Evolutionary conservation across 257 asterid genomes (phyloP), one percentile per base, ranked within the genome.

Genomic region (Petunia axillaris): DNA sequence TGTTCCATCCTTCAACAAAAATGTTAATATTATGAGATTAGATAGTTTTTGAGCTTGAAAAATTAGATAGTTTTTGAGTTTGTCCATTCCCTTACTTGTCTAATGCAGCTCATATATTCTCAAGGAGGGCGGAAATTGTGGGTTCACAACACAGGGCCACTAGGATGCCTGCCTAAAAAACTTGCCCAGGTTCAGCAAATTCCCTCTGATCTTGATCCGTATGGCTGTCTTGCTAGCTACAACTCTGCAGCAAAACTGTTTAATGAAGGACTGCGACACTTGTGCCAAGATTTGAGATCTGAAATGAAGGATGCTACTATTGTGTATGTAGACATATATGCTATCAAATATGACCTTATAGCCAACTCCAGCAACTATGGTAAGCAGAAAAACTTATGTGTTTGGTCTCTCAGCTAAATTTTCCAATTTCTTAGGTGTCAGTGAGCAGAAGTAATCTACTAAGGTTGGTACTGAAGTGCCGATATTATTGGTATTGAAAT

Each of bases 91-190:
- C 9, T n/a, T 43, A 67, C 80, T 8, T 75, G 54, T 79, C 66
- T 10, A 9, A 68, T 83, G 86, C 84, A 93, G 97, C 91, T 75
- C 50, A 80, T 95, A 60, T 89, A 95, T 82, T 85, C 70, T 82
- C 82, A 82, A 85, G 97, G 95, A 77, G 98, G 98, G 78, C 83
- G 94, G 85, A 92, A 85, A 53, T 92, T 95, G 78, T 95, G 99
- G 99, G 87, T 93, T 54, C 99, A 95, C 82, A 93, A 92, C 78
- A 92, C 97, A 2, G 99, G 98, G 39, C 99, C 99, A 37, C 83
- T 95, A 71, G 98, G 99, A 63, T 95, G 99, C 64, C 90, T 95
- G 67, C 99, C 98, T 52, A 87, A 89, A 81, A 89, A 89, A 75
- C 91, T 95, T 46, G 84, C 93, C 80, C 74, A 55, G n/a, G 77